These are phyloP conservation scores for Arachis stenosperma DNA, from an alignment of 306 rosid species.

Conservation along the genomic window DNA sequence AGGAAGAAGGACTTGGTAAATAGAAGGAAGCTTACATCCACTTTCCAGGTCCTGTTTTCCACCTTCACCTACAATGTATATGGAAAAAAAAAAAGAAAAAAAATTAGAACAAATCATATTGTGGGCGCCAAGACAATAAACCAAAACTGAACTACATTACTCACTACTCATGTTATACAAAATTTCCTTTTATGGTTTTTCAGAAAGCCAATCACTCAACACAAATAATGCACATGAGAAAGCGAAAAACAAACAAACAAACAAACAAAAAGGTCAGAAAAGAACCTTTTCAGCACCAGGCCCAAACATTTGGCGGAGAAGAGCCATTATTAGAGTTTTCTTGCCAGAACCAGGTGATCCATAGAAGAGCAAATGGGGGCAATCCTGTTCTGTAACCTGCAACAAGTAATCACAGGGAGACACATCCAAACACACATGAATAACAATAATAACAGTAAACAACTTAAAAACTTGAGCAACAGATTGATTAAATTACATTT, in stretches of 20 bases:
- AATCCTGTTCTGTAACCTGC: slow-evolving; percentile 86
- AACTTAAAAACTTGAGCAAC: neutral
- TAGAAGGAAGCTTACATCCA: slow-evolving; percentile 70
- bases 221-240: neutral
- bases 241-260: neutral
- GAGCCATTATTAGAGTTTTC: slow-evolving; percentile 95
- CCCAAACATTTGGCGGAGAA: slow-evolving; percentile 92
- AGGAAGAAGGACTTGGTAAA: neutral
- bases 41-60: slow-evolving; percentile 90
- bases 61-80: slow-evolving; percentile 81
- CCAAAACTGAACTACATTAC: neutral
- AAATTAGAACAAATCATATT: slow-evolving; percentile 5
- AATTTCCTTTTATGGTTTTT: neutral
- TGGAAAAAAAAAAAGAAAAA: neutral
- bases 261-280: no score
- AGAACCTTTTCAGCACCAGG: slow-evolving; percentile 83
- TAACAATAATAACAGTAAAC: neutral
- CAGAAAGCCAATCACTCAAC: slow-evolving; percentile 4
- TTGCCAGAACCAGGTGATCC: slow-evolving; percentile 98
- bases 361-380: slow-evolving; percentile 94
- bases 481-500: neutral
- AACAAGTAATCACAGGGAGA: neutral
- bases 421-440: neutral
- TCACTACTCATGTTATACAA: neutral
- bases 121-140: slow-evolving; percentile 3